Evolutionary conservation across 78 protist species (phyloP).

Genomic region (Dictyostelium purpureum): DNA sequence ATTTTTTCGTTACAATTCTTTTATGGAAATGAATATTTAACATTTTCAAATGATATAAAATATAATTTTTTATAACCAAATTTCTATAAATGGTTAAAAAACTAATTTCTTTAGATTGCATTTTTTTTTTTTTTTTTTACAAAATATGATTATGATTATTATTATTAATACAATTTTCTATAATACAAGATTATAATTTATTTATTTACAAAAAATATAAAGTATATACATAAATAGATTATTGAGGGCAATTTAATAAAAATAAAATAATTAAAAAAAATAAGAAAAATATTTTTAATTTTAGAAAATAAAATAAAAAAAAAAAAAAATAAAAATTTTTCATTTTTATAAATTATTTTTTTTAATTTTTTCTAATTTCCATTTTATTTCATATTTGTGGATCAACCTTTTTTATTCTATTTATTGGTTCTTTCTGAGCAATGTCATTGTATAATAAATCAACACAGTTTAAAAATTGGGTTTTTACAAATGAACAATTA

Average conservation of each 20-base stretch:
- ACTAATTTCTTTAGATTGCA: too few relatives aligned
- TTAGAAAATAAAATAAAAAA: neutral
- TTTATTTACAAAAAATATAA: too few relatives aligned
- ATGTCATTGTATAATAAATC: slow-evolving; percentile 57
- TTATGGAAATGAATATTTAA: neutral
- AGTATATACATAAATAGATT: too few relatives aligned
- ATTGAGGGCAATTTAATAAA: too few relatives aligned
- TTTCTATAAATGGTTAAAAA: neutral
- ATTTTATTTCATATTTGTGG: neutral
- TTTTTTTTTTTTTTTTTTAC: too few relatives aligned
- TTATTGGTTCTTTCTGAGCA: neutral
- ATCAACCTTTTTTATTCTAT: neutral
- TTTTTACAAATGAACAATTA: slow-evolving; percentile 19
- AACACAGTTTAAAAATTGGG: slow-evolving; percentile 50
- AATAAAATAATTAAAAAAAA: too few relatives aligned
- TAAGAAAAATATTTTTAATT: too few relatives aligned
- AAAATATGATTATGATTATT: too few relatives aligned
- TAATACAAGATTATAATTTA: too few relatives aligned
- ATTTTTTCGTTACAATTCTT: neutral
- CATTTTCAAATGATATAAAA: neutral
- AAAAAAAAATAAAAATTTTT: too few relatives aligned
- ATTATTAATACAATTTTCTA: too few relatives aligned
- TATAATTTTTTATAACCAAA: neutral
- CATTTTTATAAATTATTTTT: neutral
- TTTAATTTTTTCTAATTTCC: neutral